Base-by-base conservation (phyloP, 176 grass and related monocot species). In the Eleusine indica region DNA sequence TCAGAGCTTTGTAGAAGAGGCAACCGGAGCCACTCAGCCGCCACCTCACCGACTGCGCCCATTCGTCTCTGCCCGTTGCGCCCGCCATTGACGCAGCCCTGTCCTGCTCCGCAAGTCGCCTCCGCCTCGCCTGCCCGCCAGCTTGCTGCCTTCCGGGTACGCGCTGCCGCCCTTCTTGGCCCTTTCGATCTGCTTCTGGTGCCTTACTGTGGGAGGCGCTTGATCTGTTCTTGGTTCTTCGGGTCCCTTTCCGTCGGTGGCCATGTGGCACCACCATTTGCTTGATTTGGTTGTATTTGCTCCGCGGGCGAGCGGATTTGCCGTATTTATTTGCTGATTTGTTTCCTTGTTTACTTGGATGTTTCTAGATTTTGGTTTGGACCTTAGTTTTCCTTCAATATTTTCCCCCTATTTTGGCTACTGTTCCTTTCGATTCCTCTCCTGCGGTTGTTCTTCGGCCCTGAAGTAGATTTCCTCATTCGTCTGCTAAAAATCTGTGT, bases 81-180 rank as follows among this genome's bases (percentile, higher is more conserved):
- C 75, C 57, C n/a, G 80, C 82, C 87, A 70, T 81, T 85, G 44
- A 28, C 1, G 79, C 73, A 0, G 57, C 78, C 57, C n/a, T 16
- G 11, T 57, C 17, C 58, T 29, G 66, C 67, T 14, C 39, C 32
- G 3, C 54, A 3, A 39, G 52, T 15, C 1, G 8, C 21, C 21
- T 56, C 37, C 66, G 13, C 35, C 35, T 21, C 14, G 53, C 74
- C 32, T 14, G 52, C 53, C 2, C 22, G 18, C 70, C 11, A 5
- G 9, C 54, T 18, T 66, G 44, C 83, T 43, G 52, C 64, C 53
- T 67, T 70, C 42, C 60, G 87, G 87, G 87, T 89, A 80, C 15
- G 86, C 80, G 56, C 35, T n/a, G 21, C 21, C 6, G 12, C 57
- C 22, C 39, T 9, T 16, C 2, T 56, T 58, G 9, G 19, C 10